Evolutionary conservation across 306 rosid genomes (phyloP).

Genomic region (Quercus ilex): DNA sequence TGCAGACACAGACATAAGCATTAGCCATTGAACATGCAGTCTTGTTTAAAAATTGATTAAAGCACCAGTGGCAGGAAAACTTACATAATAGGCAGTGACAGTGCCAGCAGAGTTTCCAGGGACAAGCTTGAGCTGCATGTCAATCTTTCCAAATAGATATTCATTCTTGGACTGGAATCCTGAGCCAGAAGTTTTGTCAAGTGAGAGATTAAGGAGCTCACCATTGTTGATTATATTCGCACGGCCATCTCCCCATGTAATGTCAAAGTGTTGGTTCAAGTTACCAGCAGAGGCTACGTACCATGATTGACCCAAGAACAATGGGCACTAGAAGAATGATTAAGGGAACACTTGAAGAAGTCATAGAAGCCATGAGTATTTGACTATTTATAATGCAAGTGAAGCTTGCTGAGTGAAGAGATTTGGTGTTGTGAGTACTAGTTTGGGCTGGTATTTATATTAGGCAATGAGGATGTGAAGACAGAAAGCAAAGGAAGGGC

Average conservation of each 20-base stretch:
- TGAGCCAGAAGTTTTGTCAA: slow-evolving; percentile 61
- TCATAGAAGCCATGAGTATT: slow-evolving; percentile 21
- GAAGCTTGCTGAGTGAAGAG: background rate
- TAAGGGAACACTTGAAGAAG: background rate
- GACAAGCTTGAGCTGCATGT: slow-evolving; percentile 81
- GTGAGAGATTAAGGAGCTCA: slow-evolving; percentile 49
- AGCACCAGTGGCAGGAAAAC: background rate
- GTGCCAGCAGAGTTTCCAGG: slow-evolving; percentile 79
- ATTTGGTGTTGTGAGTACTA: background rate
- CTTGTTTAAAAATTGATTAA: background rate
- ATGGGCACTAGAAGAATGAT: slow-evolving; percentile 15
- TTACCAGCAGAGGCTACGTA: slow-evolving; percentile 33
- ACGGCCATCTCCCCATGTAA: slow-evolving; percentile 70
- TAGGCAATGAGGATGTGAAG: background rate
- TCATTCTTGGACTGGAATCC: slow-evolving; percentile 65
- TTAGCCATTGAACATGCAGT: background rate
- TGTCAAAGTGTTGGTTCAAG: slow-evolving; percentile 46
- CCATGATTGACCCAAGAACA: slow-evolving; percentile 23
- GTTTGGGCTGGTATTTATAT: background rate
- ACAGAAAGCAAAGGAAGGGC: background rate
- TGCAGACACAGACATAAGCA: slow-evolving; percentile 3
- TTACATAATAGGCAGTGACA: slow-evolving; percentile 78
- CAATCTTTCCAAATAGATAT: slow-evolving; percentile 57
- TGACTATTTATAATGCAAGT: background rate
- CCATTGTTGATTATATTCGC: slow-evolving; percentile 62